These are phyloP conservation scores for Crepidotus variabilis DNA, from an alignment of 768 basidiomycete species.

Conservation along the genomic window DNA sequence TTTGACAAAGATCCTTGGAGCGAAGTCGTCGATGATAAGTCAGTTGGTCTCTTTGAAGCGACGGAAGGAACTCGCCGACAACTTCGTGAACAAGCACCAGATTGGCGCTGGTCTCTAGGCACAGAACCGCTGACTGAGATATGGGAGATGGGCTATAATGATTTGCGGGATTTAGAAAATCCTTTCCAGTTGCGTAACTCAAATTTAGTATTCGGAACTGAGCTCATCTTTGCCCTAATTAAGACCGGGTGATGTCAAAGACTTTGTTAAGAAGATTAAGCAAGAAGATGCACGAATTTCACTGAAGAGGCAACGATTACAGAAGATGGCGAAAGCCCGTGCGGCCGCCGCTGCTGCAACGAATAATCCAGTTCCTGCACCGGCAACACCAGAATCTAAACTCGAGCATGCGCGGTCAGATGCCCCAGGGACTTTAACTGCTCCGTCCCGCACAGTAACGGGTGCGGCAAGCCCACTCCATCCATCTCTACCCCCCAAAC, in stretches of 20 bases:
- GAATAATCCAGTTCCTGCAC: constrained; percentile 4
- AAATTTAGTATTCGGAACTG: neutral
- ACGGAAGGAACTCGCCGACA: constrained; percentile 48
- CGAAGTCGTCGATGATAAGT: constrained; percentile 41
- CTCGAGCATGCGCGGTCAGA: constrained; percentile 1
- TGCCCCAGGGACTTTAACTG: constrained; percentile 11
- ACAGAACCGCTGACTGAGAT: constrained; percentile 73
- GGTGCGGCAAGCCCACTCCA: constrained; percentile 46
- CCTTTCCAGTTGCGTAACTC: constrained; percentile 56
- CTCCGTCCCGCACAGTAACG: constrained; percentile 27
- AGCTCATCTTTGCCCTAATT: constrained; percentile 1
- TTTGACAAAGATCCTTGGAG: constrained; percentile 75
- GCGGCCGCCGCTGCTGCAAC: constrained; percentile 21
- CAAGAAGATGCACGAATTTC: constrained; percentile 62
- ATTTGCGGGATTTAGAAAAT: constrained; percentile 56
- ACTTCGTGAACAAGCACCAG: constrained; percentile 53
- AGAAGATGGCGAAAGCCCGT: constrained; percentile 25
- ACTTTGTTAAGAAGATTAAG: constrained; percentile 70
- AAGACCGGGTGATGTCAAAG: constrained; percentile 71
- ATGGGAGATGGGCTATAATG: constrained; percentile 79
- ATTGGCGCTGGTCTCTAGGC: constrained; percentile 66
- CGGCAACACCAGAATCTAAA: constrained; percentile 13
- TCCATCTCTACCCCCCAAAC: constrained; percentile 72
- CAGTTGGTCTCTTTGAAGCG: constrained; percentile 58
- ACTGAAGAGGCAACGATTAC: constrained; percentile 39